phyloP scores from a whole-genome alignment of 1,139 yeast species.

The Debaryomycetaceae sp. region DNA sequence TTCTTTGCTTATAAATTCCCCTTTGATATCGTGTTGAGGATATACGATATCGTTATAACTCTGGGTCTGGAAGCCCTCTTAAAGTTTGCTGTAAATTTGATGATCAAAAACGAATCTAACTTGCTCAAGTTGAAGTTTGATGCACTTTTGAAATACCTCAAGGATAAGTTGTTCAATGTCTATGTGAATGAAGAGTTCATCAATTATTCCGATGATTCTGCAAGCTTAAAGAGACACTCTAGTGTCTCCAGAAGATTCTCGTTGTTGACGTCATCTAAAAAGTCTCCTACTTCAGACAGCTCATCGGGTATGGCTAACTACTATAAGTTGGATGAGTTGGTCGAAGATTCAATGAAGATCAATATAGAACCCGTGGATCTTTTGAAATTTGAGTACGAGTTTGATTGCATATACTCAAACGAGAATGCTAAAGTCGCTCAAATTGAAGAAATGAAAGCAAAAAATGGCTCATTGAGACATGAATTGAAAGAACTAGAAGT shows the following conservation, averaged over 20 bases:
- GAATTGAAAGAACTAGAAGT: conserved; percentile 75
- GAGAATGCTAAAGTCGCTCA: conserved; percentile 71
- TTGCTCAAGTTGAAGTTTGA: conserved; percentile 69
- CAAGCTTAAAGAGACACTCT: conserved; percentile 7
- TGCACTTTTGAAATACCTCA: conserved; percentile 66
- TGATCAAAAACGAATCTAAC: conserved; percentile 60
- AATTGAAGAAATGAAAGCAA: conserved; percentile 57
- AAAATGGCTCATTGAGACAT: conserved; percentile 70
- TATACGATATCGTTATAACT: conserved; percentile 79
- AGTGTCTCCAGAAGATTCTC: conserved; percentile 17
- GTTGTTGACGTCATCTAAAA: conserved; percentile 12
- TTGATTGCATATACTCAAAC: conserved; percentile 62
- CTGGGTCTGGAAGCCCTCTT: conserved; percentile 86
- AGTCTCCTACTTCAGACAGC: conserved; percentile 7
- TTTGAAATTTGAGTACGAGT: conserved; percentile 68
- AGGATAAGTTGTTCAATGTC: conserved; percentile 71
- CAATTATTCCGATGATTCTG: conserved; percentile 14
- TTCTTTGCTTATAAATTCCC: conserved; percentile 94
- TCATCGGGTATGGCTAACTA: conserved; percentile 12
- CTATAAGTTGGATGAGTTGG: conserved; percentile 69
- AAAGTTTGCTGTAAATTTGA: conserved; percentile 74
- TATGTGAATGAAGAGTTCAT: conserved; percentile 50
- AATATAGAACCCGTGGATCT: conserved; percentile 70
- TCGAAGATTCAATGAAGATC: conserved; percentile 73
- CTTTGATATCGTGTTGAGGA: conserved; percentile 72